These are phyloP conservation scores for Akanthomyces muscarius DNA, from an alignment of 2,329 filamentous ascomycete genomes.

Conservation along the genomic window DNA sequence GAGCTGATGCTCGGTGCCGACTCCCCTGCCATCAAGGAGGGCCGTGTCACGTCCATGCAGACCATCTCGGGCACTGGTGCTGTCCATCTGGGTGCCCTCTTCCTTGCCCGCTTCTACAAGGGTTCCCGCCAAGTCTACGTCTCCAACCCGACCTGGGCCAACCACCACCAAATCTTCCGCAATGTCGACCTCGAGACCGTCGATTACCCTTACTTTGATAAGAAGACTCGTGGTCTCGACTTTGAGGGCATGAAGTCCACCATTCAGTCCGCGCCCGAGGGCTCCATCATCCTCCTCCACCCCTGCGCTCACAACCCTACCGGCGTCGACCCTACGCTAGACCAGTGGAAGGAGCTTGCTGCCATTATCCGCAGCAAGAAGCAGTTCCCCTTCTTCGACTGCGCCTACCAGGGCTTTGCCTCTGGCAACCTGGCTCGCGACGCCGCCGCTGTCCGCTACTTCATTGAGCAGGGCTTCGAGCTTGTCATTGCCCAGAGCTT, in stretches of 20 bases:
- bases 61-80: conserved; percentile 97
- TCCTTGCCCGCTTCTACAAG: conserved; percentile 88
- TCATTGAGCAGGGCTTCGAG: conserved; percentile 86
- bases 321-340: conserved; percentile 87
- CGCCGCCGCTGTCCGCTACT: conserved; percentile 90
- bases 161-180: conserved; percentile 97
- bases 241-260: conserved; percentile 80
- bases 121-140: conserved; percentile 76
- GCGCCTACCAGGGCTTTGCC: conserved; percentile 95
- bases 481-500: conserved; percentile 88
- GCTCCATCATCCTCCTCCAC: conserved; percentile 86
- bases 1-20: conserved; percentile 80
- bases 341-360: conserved; percentile 92
- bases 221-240: conserved; percentile 84
- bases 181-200: conserved; percentile 78
- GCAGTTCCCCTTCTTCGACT: conserved; percentile 98
- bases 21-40: conserved; percentile 78
- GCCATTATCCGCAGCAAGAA: conserved; percentile 68
- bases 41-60: conserved; percentile 77
- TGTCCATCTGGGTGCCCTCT: conserved; percentile 87
- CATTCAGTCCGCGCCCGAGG: conserved; percentile 66
- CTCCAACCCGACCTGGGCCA: conserved; percentile 95
- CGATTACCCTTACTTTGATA: conserved; percentile 91
- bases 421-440: conserved; percentile 83
- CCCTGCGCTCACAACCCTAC: conserved; percentile 98